Evolutionary conservation across 2,329 filamentous ascomycete genomes (phyloP).

Genomic region (Hypoxylon sp.): DNA sequence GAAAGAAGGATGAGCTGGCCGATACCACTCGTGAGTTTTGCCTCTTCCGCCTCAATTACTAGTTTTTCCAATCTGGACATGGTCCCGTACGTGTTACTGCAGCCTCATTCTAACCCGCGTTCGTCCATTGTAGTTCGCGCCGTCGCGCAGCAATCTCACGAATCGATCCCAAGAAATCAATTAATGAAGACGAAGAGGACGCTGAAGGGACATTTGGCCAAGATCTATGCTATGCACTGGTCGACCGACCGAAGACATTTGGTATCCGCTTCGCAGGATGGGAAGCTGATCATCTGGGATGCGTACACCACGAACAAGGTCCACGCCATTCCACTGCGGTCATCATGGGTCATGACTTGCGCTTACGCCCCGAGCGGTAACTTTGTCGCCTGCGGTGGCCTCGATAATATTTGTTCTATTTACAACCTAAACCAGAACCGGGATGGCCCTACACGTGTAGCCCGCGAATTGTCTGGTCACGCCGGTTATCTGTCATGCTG

Average conservation of each 20-base stretch:
- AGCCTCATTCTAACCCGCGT: constrained; percentile 22
- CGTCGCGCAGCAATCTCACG: constrained; percentile 91
- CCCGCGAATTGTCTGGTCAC: constrained; percentile 93
- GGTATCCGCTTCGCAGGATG: constrained; percentile 97
- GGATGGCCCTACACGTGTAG: constrained; percentile 96
- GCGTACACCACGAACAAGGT: constrained; percentile 99
- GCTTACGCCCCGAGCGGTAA: constrained; percentile 98
- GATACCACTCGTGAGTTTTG: constrained; percentile 89
- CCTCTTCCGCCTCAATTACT: constrained; percentile 22
- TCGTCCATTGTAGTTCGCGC: constrained; percentile 73
- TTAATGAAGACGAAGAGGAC: constrained; percentile 98
- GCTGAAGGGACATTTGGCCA: constrained; percentile 96
- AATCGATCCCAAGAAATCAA: constrained; percentile 86
- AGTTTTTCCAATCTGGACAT: neutral
- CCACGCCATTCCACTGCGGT: constrained; percentile 94
- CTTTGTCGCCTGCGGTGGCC: constrained; percentile 96
- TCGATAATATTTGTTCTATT: constrained; percentile 99
- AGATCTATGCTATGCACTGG: constrained; percentile 99
- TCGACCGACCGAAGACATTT: constrained; percentile 97
- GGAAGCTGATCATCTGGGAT: constrained; percentile 99
- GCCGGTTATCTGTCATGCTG: constrained; percentile 98
- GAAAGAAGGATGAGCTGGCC: constrained; percentile 99
- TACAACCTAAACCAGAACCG: constrained; percentile 96
- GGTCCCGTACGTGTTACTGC: neutral
- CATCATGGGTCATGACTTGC: constrained; percentile 99